Conservation (phyloP, 2,329 filamentous ascomycete species). For the Claviceps cyperi region DNA sequence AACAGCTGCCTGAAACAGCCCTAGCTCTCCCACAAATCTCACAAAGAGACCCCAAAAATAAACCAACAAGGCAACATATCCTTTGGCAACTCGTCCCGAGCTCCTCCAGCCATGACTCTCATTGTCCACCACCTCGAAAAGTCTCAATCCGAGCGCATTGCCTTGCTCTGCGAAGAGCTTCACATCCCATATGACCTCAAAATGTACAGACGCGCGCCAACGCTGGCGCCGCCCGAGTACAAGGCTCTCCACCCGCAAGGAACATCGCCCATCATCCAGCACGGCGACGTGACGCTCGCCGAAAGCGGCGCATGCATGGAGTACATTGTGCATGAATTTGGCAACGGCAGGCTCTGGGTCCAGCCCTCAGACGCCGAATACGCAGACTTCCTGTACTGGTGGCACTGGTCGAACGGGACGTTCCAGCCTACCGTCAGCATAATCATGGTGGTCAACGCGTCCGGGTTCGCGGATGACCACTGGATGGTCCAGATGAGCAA, state of each 20-base stretch:
- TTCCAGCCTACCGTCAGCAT: conserved; percentile 25
- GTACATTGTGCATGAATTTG: conserved; percentile 44
- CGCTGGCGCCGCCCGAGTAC: conserved; percentile 21
- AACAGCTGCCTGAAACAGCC: too few relatives aligned
- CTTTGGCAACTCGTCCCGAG: too few relatives aligned
- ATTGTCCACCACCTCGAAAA: conserved; percentile 37
- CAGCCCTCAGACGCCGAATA: conserved; percentile 32
- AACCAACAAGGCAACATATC: not conserved
- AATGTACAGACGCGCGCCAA: conserved; percentile 15
- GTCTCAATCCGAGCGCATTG: conserved; percentile 49
- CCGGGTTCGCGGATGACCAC: conserved; percentile 10
- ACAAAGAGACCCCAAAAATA: too few relatives aligned
- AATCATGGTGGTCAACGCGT: conserved; percentile 18
- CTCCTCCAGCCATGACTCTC: conserved; percentile 12
- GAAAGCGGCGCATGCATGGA: conserved; percentile 47
- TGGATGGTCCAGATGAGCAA: conserved; percentile 15
- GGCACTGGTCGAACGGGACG: conserved; percentile 39
- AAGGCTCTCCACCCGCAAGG: conserved; percentile 34
- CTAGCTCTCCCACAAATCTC: too few relatives aligned
- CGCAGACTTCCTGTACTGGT: conserved; percentile 50
- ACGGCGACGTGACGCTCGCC: conserved; percentile 37
- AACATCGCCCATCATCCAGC: conserved; percentile 45
- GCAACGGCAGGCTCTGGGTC: conserved; percentile 31
- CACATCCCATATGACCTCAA: conserved; percentile 30
- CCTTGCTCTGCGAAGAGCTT: conserved; percentile 53